Conservation (phyloP, 495 filamentous ascomycete genomes). For the Lasiosphaeria miniovina region DNA sequence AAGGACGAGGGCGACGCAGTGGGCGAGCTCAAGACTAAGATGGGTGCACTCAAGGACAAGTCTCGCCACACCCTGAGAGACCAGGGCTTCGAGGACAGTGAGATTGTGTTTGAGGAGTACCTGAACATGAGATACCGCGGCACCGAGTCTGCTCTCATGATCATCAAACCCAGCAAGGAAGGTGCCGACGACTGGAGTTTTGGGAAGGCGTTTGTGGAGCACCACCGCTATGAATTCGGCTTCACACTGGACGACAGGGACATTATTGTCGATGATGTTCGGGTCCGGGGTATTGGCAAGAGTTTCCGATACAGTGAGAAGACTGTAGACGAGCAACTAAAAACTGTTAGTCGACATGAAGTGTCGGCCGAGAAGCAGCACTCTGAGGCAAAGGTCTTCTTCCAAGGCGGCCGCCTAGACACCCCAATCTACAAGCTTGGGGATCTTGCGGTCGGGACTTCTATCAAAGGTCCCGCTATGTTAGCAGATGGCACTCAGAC, state of each 20-base stretch:
- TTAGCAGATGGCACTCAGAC: slow-evolving; percentile 95
- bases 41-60: slow-evolving; percentile 65
- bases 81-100: slow-evolving; percentile 70
- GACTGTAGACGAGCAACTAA: slow-evolving; percentile 76
- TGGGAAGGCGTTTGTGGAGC: slow-evolving; percentile 75
- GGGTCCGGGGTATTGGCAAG: slow-evolving; percentile 83
- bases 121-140: slow-evolving; percentile 87
- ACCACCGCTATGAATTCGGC: slow-evolving; percentile 92
- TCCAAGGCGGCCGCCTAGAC: slow-evolving; percentile 69
- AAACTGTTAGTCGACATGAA: slow-evolving; percentile 53
- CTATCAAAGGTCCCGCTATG: slow-evolving; percentile 81
- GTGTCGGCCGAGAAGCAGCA: slow-evolving; percentile 54
- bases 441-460: slow-evolving; percentile 71
- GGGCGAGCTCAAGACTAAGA: slow-evolving; percentile 50
- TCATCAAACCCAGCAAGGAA: slow-evolving; percentile 61
- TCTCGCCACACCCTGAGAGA: slow-evolving; percentile 60
- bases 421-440: slow-evolving; percentile 85
- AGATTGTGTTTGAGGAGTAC: slow-evolving; percentile 82
- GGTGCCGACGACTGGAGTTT: slow-evolving; percentile 73
- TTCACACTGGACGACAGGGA: slow-evolving; percentile 87
- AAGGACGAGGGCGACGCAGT: slow-evolving; percentile 52
- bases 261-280: slow-evolving; percentile 89
- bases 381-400: slow-evolving; percentile 60
- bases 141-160: slow-evolving; percentile 85
- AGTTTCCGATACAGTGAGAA: slow-evolving; percentile 76